Evolutionary conservation across 306 rosid species (phyloP), one percentile per base, ranked within the genome.

Genomic region (Vachellia pachyceras): DNA sequence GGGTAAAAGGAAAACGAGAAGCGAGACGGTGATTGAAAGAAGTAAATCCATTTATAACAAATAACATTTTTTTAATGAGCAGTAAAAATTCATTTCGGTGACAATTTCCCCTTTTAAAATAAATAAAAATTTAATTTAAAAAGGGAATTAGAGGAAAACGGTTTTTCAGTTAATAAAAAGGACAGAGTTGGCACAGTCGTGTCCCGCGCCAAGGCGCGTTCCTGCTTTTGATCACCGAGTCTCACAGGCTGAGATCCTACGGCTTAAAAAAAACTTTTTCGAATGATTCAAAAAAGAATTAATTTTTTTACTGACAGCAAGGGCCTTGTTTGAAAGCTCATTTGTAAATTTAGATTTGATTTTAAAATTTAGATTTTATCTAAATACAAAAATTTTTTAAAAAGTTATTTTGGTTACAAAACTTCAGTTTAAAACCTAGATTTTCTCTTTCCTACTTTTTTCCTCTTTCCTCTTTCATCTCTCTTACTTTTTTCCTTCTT

Each of bases 191-290:
- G 80, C 79, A 49, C 81, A 10, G 85, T 86, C 88, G 77, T 73
- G 89, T 88, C 90, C 88, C 92, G 63, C 96, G 97, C 97, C 96
- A 87, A 58, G 23, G 65, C 36, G 65, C 65, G 65, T 22, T 22
- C 3, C 6, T 58, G 25, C 7, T 55, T 7, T 55, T 55, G 25
- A 20, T 55, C 20, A 7, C 63, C 0, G 29, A 8, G 33, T 10
- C 6, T 58, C 36, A 3, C 36, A 58, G 6, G 35, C 35, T 4
- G 2, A 22, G 65, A 58, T 58, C 25, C 63, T 8, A n/a, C 1
- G 63, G 33, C 25, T 3, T 0, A 17, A 17, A 52, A 52, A 14
- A 1, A 14, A 15, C 3, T 14, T 15, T 14, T 17, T 49, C 7
- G 14, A 7, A 49, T 14, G 15, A 15, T 14, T 7, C 20, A 49